Evolutionary conservation across 805 yeast genomes (phyloP).

Genomic region (Yarrowia osloensis): DNA sequence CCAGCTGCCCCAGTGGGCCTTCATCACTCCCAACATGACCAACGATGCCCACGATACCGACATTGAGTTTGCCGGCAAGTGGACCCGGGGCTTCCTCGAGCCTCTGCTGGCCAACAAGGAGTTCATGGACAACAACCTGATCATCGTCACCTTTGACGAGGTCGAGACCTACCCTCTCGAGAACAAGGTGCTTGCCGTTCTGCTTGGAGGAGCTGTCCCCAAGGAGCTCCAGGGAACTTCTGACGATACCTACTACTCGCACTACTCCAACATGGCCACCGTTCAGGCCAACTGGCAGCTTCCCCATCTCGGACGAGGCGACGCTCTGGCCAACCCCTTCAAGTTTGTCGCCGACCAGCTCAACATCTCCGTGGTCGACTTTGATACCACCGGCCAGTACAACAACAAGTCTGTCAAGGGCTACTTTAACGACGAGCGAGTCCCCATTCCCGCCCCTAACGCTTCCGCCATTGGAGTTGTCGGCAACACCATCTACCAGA

Average conservation of each 20-base stretch:
- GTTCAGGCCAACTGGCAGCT: slow-evolving; percentile 55
- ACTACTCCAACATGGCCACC: slow-evolving; percentile 54
- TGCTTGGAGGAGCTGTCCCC: slow-evolving; percentile 53
- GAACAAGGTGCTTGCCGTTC: slow-evolving; percentile 50
- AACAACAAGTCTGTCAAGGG: slow-evolving; percentile 7
- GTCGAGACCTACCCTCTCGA: slow-evolving; percentile 48
- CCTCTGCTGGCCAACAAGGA: slow-evolving; percentile 50
- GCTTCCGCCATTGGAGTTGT: background rate
- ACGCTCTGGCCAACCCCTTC: slow-evolving; percentile 54
- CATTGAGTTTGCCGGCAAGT: slow-evolving; percentile 50
- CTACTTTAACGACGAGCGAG: slow-evolving; percentile 14
- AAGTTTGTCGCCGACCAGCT: slow-evolving; percentile 46
- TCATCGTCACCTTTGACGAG: slow-evolving; percentile 55
- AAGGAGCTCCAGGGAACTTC: slow-evolving; percentile 47
- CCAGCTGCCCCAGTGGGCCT: slow-evolving; percentile 53
- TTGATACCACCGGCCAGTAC: slow-evolving; percentile 1
- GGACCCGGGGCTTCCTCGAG: slow-evolving; percentile 50
- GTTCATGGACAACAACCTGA: slow-evolving; percentile 51
- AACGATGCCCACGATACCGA: slow-evolving; percentile 56
- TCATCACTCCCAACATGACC: slow-evolving; percentile 57
- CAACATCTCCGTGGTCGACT: slow-evolving; percentile 14
- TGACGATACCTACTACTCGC: slow-evolving; percentile 54
- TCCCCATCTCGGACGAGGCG: slow-evolving; percentile 53
- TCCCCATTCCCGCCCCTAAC: slow-evolving; percentile 12
- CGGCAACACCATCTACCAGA: slow-evolving; percentile 5